Base-by-base conservation (phyloP, 257 asterid species). In the Parsonsia alboflavescens region DNA sequence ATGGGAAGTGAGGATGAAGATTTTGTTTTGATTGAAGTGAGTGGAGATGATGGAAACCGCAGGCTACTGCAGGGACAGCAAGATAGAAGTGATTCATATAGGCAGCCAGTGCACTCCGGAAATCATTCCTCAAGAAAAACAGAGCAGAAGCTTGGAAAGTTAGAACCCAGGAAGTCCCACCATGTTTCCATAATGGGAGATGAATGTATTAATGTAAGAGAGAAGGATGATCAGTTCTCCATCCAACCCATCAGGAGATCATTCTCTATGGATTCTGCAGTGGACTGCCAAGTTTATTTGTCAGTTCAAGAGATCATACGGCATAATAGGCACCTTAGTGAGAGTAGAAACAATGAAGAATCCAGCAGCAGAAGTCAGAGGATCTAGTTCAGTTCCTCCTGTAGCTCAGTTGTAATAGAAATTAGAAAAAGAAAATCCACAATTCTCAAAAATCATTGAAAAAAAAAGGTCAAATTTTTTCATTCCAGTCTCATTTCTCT, bases 211-310 rank as follows among this genome's bases (percentile, higher is more conserved):
- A 52, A 85, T 73, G 83, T 84, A 17, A 81, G 92, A 49, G 89
- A 75, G 36, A 82, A 82, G 52, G 91, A 89, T 46, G 83, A 86
- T 41, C 91, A 85, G 48, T 89, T 92, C 66, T 41, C 82, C 12
- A 49, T 89, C 46, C 86, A 88, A 78, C 89, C 97, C 0, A 91
- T 93, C 53, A 86, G 97, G 58, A 83, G 97, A 73, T 93, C 98
- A 10, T 93, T 90, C 80, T 93, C 97, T 0, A 91, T 93, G 98
- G 98, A 93, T 72, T 93, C 96, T 16, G 97, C 88, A 0, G 88
- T 62, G 0, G 98, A 90, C 45, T 85, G 86, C 2, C 78, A 79
- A 11, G 84, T 87, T 65, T 89, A 85, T 59, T 30, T 82, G 71
- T 80, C 98, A 21, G 86, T 90, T 52, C 96, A 89, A 81, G 97